A percentile compares a stretch with the other conserved stretches of the same genome.
phyloP scores from a whole-genome alignment of 176 grass and related monocot genomes.

The Alopecurus myosuroides region DNA sequence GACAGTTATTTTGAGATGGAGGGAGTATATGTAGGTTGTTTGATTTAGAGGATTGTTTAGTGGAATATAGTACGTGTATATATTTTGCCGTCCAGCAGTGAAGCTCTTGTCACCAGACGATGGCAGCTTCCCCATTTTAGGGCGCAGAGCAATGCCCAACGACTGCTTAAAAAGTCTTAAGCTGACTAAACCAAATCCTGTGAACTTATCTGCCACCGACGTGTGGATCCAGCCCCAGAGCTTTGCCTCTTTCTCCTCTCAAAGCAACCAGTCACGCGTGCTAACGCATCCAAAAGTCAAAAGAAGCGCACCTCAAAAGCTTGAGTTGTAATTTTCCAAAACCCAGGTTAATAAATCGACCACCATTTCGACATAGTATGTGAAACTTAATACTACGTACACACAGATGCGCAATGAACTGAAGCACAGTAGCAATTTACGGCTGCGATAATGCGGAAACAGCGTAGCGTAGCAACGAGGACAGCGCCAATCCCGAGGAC shows the following conservation, averaged over 20 bases:
- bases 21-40: no score
- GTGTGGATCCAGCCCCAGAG: background rate
- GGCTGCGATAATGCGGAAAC: background rate
- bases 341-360: background rate
- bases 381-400: background rate
- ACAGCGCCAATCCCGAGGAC: conserved; percentile 19
- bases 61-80: no score
- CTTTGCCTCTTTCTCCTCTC: conserved; percentile 7
- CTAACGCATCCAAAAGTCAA: conserved; percentile 17
- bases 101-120: background rate
- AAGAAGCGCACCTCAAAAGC: background rate
- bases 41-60: background rate
- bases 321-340: background rate
- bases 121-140: background rate
- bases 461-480: conserved; percentile 2
- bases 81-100: background rate
- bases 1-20: no score
- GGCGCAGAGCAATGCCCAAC: conserved; percentile 19
- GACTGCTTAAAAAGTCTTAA: background rate
- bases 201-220: background rate
- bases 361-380: background rate
- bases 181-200: background rate
- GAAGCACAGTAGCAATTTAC: background rate
- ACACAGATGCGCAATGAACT: background rate
- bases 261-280: conserved; percentile 29